Percentiles rank a stretch among this genome's conserved stretches.
Conservation (phyloP, 2,329 filamentous ascomycete species). For the Hirsutella minnesotensis region DNA sequence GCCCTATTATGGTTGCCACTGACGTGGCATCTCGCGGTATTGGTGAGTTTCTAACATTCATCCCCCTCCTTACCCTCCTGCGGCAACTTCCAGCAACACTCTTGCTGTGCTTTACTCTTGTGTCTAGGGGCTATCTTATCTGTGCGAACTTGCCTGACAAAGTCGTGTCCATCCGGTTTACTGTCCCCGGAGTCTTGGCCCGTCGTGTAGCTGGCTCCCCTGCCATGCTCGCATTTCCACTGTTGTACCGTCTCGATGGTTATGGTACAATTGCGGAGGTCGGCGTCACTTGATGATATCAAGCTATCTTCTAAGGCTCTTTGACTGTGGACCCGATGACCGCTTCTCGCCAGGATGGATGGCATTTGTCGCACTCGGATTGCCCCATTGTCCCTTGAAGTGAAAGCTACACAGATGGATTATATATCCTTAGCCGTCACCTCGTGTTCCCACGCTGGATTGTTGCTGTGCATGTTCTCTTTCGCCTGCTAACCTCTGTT, state of each 20-base stretch:
- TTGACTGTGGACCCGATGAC: constrained; percentile 45
- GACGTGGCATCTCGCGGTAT: constrained; percentile 99
- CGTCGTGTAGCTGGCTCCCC: constrained; percentile 27
- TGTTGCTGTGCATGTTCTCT: constrained; percentile 43
- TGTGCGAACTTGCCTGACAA: constrained; percentile 89
- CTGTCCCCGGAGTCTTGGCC: constrained; percentile 73
- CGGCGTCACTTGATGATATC: constrained; percentile 66
- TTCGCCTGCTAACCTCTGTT: constrained; percentile 65
- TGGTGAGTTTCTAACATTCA: constrained; percentile 60
- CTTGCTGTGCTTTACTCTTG: constrained; percentile 79
- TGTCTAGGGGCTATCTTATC: constrained; percentile 77
- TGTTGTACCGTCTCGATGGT: constrained; percentile 50
- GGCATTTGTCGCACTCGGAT: constrained; percentile 46
- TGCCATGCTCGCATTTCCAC: constrained; percentile 68
- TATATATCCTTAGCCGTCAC: constrained; percentile 39
- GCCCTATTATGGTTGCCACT: constrained; percentile 99
- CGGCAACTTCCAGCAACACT: constrained; percentile 46
- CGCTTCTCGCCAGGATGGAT: constrained; percentile 38
- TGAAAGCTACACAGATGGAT: constrained; percentile 35
- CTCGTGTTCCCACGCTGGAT: constrained; percentile 42
- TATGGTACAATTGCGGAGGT: constrained; percentile 66
- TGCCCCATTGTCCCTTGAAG: constrained; percentile 46
- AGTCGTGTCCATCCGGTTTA: constrained; percentile 75
- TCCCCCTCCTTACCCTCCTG: constrained; percentile 16
- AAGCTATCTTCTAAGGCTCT: constrained; percentile 54